Conservation (phyloP, 1,284 basidiomycete species). For the Leccinum laetum region DNA sequence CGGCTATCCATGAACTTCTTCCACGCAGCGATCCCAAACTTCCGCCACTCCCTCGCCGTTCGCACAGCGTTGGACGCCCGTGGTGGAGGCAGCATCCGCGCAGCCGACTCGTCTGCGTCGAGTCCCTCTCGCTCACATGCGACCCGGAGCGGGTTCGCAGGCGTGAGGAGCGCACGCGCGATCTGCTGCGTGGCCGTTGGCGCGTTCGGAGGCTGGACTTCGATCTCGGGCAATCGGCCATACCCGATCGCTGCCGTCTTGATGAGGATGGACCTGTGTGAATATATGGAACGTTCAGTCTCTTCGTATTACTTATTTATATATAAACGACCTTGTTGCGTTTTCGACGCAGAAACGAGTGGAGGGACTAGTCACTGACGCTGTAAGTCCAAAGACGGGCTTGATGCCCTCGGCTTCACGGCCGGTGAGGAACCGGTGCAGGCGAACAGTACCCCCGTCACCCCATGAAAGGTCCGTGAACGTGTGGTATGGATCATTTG, state of each 20-base stretch:
- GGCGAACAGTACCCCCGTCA: conserved; percentile 41
- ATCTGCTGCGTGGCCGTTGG: conserved; percentile 57
- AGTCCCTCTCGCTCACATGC: conserved; percentile 29
- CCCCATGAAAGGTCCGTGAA: conserved; percentile 52
- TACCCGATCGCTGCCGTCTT: conserved; percentile 69
- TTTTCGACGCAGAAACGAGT: not conserved
- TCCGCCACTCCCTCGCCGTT: conserved; percentile 18
- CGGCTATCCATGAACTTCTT: conserved; percentile 12
- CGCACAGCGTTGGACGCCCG: conserved; percentile 9
- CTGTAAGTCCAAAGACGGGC: conserved; percentile 81
- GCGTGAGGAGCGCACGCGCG: conserved; percentile 51
- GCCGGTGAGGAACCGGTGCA: conserved; percentile 81
- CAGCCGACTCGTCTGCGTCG: conserved; percentile 19
- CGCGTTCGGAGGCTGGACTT: conserved; percentile 54
- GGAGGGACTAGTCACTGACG: conserved; percentile 48
- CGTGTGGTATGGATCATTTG: conserved; percentile 55
- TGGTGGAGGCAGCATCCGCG: conserved; percentile 14
- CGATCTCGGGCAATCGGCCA: conserved; percentile 61
- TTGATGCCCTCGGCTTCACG: conserved; percentile 79
- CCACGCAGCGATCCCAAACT: conserved; percentile 20
- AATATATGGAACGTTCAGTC: conserved; percentile 1
- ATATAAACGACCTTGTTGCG: not conserved
- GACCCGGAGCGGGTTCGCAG: conserved; percentile 21
- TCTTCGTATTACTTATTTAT: not conserved
- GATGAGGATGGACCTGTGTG: conserved; percentile 67